Evolutionary conservation across 805 yeast genomes (phyloP).

Genomic region (Barnettozyma californica): DNA sequence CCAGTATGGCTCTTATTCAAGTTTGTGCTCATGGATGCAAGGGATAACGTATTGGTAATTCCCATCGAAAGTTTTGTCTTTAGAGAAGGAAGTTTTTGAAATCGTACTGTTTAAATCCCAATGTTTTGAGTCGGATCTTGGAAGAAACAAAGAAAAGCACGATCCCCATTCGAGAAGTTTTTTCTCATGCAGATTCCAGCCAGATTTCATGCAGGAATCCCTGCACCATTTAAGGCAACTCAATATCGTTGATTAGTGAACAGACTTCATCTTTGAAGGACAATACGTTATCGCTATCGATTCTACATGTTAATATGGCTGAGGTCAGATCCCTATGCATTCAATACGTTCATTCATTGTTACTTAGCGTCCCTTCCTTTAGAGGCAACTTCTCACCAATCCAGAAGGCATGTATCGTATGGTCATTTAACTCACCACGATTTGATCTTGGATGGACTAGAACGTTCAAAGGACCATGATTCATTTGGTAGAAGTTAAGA

Average conservation of each 20-base stretch:
- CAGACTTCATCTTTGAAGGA: no score
- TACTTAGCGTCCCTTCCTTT: constrained; percentile 8
- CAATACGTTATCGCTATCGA: no score
- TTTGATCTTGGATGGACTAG: constrained; percentile 49
- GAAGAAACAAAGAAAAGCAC: background rate
- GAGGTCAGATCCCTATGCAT: no score
- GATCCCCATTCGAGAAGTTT: background rate
- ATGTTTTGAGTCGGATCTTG: background rate
- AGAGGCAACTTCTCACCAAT: constrained; percentile 39
- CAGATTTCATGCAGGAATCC: background rate
- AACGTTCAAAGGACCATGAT: constrained; percentile 48
- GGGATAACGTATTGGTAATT: no score
- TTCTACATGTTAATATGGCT: no score
- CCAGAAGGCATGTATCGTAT: constrained; percentile 54
- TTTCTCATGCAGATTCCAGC: background rate
- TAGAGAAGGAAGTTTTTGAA: background rate
- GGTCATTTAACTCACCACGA: constrained; percentile 37
- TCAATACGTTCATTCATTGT: background rate
- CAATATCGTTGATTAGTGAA: no score
- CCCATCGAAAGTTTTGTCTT: no score
- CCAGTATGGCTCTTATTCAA: constrained; percentile 5
- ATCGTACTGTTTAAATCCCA: background rate
- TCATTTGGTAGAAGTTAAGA: constrained; percentile 46
- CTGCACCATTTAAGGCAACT: no score
- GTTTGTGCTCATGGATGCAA: background rate